These are phyloP conservation scores for Kluyveromyces sp. DNA, from an alignment of 1,139 yeast species.

Conservation along the genomic window DNA sequence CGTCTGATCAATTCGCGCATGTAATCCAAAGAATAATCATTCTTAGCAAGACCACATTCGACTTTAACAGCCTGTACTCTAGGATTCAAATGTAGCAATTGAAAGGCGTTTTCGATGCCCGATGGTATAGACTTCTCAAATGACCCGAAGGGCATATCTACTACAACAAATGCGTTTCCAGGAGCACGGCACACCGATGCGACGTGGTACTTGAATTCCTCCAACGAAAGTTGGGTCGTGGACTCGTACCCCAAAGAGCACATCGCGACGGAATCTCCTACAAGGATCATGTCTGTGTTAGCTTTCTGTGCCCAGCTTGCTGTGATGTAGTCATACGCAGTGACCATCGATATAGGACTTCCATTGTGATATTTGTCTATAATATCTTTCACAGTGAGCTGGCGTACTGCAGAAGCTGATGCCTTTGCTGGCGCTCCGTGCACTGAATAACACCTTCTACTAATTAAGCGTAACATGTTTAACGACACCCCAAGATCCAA, in stretches of 20 bases:
- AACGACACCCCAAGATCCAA: no score
- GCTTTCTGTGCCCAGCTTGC: slow-evolving; percentile 65
- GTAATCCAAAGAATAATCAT: slow-evolving; percentile 23
- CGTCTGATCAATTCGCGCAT: slow-evolving; percentile 29
- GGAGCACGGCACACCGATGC: slow-evolving; percentile 71
- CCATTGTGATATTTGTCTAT: slow-evolving; percentile 14
- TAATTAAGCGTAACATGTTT: not conserved
- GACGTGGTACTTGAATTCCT: slow-evolving; percentile 67
- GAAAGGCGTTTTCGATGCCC: slow-evolving; percentile 59
- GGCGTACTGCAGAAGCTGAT: slow-evolving; percentile 2
- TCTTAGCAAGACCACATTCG: slow-evolving; percentile 72
- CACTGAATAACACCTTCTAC: slow-evolving; percentile 9
- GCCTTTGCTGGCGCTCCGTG: slow-evolving; percentile 6
- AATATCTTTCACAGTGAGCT: slow-evolving; percentile 19
- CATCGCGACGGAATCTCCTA: slow-evolving; percentile 94
- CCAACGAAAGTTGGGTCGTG: slow-evolving; percentile 65
- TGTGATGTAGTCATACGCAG: slow-evolving; percentile 84
- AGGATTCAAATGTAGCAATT: slow-evolving; percentile 53
- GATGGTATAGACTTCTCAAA: slow-evolving; percentile 60
- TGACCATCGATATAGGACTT: slow-evolving; percentile 52
- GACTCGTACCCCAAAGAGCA: slow-evolving; percentile 76
- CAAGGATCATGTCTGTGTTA: slow-evolving; percentile 59
- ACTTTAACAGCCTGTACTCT: slow-evolving; percentile 71
- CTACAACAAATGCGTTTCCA: slow-evolving; percentile 58
- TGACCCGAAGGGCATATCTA: slow-evolving; percentile 85